These are phyloP conservation scores for Fusarium sp. DNA, from an alignment of 2,329 filamentous ascomycete genomes.

Conservation along the genomic window DNA sequence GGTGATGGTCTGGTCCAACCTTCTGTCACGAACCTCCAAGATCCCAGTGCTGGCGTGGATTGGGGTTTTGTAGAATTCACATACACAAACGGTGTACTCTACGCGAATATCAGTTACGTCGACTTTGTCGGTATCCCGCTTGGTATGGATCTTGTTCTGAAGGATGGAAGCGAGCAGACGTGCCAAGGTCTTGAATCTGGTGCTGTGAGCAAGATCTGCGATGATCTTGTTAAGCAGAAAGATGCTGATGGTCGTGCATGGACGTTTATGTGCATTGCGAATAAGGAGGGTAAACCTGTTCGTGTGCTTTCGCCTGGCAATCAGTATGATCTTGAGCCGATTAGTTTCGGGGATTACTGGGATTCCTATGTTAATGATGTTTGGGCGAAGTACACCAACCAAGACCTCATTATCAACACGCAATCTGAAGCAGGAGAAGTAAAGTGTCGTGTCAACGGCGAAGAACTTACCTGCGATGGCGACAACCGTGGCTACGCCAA, in stretches of 20 bases:
- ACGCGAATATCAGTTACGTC: constrained; percentile 63
- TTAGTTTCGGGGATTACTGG: constrained; percentile 58
- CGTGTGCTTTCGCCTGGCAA: constrained; percentile 60
- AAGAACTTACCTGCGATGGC: constrained; percentile 54
- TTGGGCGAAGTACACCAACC: constrained; percentile 56
- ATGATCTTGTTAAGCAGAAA: constrained; percentile 54
- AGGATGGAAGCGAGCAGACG: constrained; percentile 52
- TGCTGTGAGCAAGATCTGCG: constrained; percentile 56
- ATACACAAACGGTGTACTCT: constrained; percentile 55
- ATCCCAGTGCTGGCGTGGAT: constrained; percentile 58
- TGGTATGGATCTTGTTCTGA: constrained; percentile 60
- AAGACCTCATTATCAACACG: constrained; percentile 58
- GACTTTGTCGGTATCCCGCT: constrained; percentile 64
- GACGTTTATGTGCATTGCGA: constrained; percentile 59
- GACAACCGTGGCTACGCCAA: constrained; percentile 59
- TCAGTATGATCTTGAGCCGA: constrained; percentile 52
- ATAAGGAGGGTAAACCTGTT: constrained; percentile 52
- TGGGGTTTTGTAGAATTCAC: constrained; percentile 66
- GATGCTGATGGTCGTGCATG: constrained; percentile 56
- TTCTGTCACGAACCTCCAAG: constrained; percentile 56
- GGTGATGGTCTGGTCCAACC: constrained; percentile 61
- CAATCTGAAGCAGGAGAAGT: constrained; percentile 56
- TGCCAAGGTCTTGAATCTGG: constrained; percentile 55
- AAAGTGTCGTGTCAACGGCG: constrained; percentile 53
- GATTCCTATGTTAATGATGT: constrained; percentile 59